Evolutionary conservation across 768 basidiomycete species (phyloP).

Genomic region (Tylopilus subfusipes): DNA sequence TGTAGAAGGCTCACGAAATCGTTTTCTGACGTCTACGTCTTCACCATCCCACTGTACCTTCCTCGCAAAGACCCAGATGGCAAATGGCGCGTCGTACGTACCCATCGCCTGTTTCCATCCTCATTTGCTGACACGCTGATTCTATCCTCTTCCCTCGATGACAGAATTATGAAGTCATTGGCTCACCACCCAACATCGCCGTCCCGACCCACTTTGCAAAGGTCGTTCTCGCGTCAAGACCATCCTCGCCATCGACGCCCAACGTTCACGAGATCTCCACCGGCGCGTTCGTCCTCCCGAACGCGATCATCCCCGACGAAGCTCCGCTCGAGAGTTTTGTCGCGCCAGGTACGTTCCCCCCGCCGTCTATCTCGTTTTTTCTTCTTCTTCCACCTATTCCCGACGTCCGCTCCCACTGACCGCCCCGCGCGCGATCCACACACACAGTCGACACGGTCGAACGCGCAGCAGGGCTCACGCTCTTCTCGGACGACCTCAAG

Average conservation of each 20-base stretch:
- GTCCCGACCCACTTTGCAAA: constrained; percentile 99
- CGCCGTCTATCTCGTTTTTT: neutral
- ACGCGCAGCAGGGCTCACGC: constrained; percentile 76
- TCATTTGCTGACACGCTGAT: neutral
- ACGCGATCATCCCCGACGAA: constrained; percentile 86
- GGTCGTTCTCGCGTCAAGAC: constrained; percentile 78
- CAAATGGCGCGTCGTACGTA: constrained; percentile 90
- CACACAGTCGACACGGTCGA: constrained; percentile 93
- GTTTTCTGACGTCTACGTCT: constrained; percentile 95
- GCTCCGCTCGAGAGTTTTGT: constrained; percentile 77
- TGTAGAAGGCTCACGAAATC: constrained; percentile 82
- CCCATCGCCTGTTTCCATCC: neutral
- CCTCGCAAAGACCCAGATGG: constrained; percentile 83
- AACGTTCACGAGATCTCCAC: constrained; percentile 72
- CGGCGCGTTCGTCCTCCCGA: constrained; percentile 95
- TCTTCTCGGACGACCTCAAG: constrained; percentile 86
- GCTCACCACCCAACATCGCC: constrained; percentile 80
- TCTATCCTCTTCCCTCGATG: neutral
- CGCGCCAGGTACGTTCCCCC: constrained; percentile 59
- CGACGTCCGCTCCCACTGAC: neutral
- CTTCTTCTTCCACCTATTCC: too few species aligned
- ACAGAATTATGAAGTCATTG: constrained; percentile 93
- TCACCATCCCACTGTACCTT: constrained; percentile 96
- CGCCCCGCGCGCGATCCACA: too few species aligned
- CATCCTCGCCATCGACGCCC: constrained; percentile 68